Percentiles rank a stretch among this genome's conserved stretches.
phyloP scores from a whole-genome alignment of 805 yeast species.

The Kregervanrija delftensis region DNA sequence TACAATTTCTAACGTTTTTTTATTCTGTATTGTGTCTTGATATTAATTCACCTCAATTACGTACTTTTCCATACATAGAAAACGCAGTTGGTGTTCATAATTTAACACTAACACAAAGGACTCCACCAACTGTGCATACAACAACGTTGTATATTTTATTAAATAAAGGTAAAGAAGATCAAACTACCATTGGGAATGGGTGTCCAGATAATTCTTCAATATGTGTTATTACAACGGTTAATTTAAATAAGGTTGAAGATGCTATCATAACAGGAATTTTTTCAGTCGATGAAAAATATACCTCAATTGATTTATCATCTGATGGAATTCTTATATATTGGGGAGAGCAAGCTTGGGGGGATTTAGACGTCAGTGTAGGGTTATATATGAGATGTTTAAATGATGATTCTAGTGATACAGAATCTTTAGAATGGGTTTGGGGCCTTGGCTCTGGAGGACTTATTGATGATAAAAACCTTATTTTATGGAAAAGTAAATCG shows the following conservation, averaged over 20 bases:
- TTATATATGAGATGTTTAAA: slow-evolving; percentile 42
- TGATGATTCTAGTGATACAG: slow-evolving; percentile 20
- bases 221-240: slow-evolving; percentile 65
- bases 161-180: slow-evolving; percentile 24
- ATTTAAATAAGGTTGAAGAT: slow-evolving; percentile 41
- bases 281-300: too few relatives aligned
- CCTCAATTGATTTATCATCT: too few relatives aligned
- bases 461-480: background rate
- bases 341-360: slow-evolving; percentile 66
- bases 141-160: slow-evolving; percentile 66
- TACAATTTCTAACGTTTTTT: too few relatives aligned
- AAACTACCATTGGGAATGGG: slow-evolving; percentile 28
- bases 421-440: slow-evolving; percentile 4
- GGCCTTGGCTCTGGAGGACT: background rate
- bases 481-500: slow-evolving; percentile 17
- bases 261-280: slow-evolving; percentile 39
- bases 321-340: slow-evolving; percentile 47
- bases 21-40: slow-evolving; percentile 16
- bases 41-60: slow-evolving; percentile 27
- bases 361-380: slow-evolving; percentile 33
- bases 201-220: slow-evolving; percentile 71
- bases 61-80: slow-evolving; percentile 33
- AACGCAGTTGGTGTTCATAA: slow-evolving; percentile 43
- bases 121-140: slow-evolving; percentile 74
- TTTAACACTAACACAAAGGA: slow-evolving; percentile 35